Evolutionary conservation across 768 basidiomycete species (phyloP), one percentile per base, ranked within the genome.

Genomic region (Boletus barrowsii): DNA sequence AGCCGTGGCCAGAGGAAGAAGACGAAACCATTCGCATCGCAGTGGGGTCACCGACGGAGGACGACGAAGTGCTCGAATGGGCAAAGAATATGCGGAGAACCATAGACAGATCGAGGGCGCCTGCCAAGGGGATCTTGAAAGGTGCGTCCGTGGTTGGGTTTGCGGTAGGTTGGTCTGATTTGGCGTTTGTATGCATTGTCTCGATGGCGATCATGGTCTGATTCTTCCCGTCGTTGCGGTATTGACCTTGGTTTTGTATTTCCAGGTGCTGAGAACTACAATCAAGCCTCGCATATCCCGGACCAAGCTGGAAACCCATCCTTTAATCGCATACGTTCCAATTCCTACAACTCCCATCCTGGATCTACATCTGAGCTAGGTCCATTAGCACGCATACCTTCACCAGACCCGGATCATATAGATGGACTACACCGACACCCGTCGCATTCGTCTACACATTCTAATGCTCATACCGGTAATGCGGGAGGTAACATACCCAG

Each of bases 51-150:
- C 58, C 40, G 30, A 35, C 2, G 8, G 80, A 83, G 30, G 83
- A 80, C 14, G 77, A 76, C 24, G 83, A 83, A 35, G 79, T 82
- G 53, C 87, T 89, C 63, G 83, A 88, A 20, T 93, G 91, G 91
- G 90, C 88, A 41, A 75, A 82, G 33, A 79, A 86, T 58, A 63
- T 93, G 54, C 82, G 92, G 62, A 73, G 88, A 62, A 87, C 87
- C 67, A 62, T 87, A 26, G 87, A 95, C 76, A 75, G 82, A 71
- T 73, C 78, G 37, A 75, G 81, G 61, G 63, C 73, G 58, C 93
- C 92, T 4, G 73, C 83, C 29, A 90, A 80, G 70, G 93, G 96
- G 20, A 98, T 99, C 53, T 73, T 99, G 57, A 99, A 98, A 71
- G 68, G 86, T 82, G 42, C 30, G 66, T 56, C 4, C 22, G 22